Base-by-base conservation (phyloP, 1,284 basidiomycete genomes). In the Agroathelia rolfsii region DNA sequence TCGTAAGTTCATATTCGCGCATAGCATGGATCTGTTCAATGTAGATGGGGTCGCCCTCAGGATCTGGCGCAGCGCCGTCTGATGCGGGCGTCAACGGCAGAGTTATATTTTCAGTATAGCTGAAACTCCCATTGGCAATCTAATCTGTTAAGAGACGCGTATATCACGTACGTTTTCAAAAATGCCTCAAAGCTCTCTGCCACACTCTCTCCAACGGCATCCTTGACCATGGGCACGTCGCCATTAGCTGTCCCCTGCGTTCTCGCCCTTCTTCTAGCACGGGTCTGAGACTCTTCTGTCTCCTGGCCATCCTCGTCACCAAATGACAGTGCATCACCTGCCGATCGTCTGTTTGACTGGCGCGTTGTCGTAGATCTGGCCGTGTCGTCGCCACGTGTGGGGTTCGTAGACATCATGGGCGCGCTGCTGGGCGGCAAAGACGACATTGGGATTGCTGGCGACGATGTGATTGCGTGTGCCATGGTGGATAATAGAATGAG, bases 151-250 rank as follows among this genome's bases (percentile, higher is more conserved):
- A 28, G 19, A 35, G 12, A 19, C 8, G 11, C 17, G 16, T 21
- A 21, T 18, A 16, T 23, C 11, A 59, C 85, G 47, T 53, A 95
- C 89, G 75, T 81, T 61, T 89, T 85, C 34, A 98, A 59, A 58
- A 98, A 97, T 4, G 74, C 72, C 51, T 86, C 81, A 51, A 97
- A 96, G 45, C 80, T 81, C 50, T 92, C 86, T 39, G 82, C 77
- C 3, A 97, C 85, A 46, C 83, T 86, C 58, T 96, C 92, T 32
- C 92, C 92, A 9, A 94, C 89, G 24, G 82, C 76, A 56, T 97
- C 94, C 44, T 80, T 82, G 1, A 97, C 90, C 30, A 87, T 62
- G 1, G 89, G 85, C 1, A 93, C 72, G 44, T 88, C 76, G 4
- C 63, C 70, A 35, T 67, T 67, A 9, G 58, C 56, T 43, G 72